phyloP scores from a whole-genome alignment of 2,329 filamentous ascomycete species.

The Paraconiothyrium sp. region DNA sequence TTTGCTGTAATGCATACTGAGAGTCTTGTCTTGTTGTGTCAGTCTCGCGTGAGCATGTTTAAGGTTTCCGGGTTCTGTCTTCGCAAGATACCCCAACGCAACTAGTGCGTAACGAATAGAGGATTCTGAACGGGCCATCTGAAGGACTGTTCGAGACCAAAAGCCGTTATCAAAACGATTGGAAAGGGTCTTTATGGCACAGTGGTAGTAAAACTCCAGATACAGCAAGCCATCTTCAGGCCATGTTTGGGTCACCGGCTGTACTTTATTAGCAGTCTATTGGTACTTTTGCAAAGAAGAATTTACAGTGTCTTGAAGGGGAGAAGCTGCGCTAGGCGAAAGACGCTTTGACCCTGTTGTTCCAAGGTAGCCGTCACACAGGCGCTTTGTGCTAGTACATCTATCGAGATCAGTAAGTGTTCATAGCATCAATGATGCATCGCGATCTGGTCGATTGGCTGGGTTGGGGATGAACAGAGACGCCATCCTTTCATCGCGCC shows the following conservation, averaged over 20 bases:
- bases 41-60: conserved; percentile 27
- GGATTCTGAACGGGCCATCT: conserved; percentile 53
- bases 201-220: conserved; percentile 55
- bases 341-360: conserved; percentile 18
- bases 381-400: conserved; percentile 39
- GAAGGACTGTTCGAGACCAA: conserved; percentile 54
- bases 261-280: conserved; percentile 3
- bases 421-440: background rate
- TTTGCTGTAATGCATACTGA: conserved; percentile 54
- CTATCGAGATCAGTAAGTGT: conserved; percentile 23
- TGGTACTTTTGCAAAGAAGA: conserved; percentile 1
- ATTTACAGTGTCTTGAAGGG: conserved; percentile 20
- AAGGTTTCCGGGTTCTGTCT: conserved; percentile 31
- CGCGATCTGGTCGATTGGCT: no score
- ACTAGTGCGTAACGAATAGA: conserved; percentile 56
- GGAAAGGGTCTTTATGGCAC: conserved; percentile 49
- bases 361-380: conserved; percentile 38
- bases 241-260: conserved; percentile 15
- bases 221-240: conserved; percentile 30
- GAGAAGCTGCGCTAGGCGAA: conserved; percentile 4
- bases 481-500: background rate
- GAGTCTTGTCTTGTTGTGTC: conserved; percentile 30
- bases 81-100: conserved; percentile 51
- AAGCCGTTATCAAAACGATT: conserved; percentile 46
- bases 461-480: no score